phyloP scores from a whole-genome alignment of 139 green algal genomes.

The Chlorella sp. region DNA sequence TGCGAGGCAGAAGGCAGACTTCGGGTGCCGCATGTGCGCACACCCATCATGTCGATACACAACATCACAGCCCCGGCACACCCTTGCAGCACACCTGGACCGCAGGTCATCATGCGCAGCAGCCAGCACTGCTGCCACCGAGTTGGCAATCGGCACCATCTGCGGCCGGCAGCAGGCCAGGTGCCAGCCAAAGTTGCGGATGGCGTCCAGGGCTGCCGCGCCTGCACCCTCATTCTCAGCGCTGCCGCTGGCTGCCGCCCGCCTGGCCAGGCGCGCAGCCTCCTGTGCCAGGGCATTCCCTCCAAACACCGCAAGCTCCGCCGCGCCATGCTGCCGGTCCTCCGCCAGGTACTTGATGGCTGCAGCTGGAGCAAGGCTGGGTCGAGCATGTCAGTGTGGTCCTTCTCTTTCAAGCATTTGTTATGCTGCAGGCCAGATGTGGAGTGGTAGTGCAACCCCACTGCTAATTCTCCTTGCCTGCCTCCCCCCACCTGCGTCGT shows the following conservation, averaged over 20 bases:
- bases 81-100: background rate
- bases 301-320: slow-evolving; percentile 43
- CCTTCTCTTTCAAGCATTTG: no score
- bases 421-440: no score
- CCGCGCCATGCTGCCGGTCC: slow-evolving; percentile 50
- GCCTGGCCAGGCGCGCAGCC: background rate
- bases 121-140: slow-evolving; percentile 32
- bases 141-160: slow-evolving; percentile 55
- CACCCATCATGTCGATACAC: no score
- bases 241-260: background rate
- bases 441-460: no score
- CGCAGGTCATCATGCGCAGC: slow-evolving; percentile 23
- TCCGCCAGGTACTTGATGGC: slow-evolving; percentile 30
- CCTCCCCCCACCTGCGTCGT: background rate
- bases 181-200: slow-evolving; percentile 44
- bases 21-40: no score
- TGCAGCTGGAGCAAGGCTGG: no score
- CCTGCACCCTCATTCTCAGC: background rate
- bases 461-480: no score
- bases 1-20: background rate
- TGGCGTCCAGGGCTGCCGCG: slow-evolving; percentile 4
- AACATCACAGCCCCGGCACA: background rate
- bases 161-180: slow-evolving; percentile 40
- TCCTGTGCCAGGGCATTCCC: background rate
- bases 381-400: no score